phyloP scores from a whole-genome alignment of 2,329 filamentous ascomycete genomes.

The Plenodomus lindquistii region DNA sequence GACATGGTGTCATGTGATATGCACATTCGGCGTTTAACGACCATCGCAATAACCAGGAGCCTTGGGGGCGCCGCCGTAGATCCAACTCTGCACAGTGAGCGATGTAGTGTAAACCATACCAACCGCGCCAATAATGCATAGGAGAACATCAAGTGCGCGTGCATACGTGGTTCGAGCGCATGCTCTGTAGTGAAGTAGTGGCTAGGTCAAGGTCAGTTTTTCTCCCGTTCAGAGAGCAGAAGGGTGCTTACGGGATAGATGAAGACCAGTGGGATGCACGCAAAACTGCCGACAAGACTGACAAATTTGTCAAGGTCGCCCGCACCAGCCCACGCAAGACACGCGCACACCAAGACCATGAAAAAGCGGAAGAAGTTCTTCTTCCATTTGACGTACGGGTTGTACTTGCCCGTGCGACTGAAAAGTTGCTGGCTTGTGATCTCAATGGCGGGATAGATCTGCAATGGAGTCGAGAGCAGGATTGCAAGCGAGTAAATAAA shows the following conservation, averaged over 20 bases:
- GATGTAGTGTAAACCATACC: conserved; percentile 92
- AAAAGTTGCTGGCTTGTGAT: conserved; percentile 96
- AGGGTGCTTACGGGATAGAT: conserved; percentile 84
- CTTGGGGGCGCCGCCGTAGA: conserved; percentile 58
- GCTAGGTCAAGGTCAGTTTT: conserved; percentile 59
- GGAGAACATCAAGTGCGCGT: conserved; percentile 70
- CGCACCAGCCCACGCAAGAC: conserved; percentile 89
- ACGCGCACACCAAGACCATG: conserved; percentile 81
- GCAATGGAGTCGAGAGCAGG: conserved; percentile 87
- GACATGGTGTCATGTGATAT: background rate
- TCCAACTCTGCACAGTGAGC: conserved; percentile 87
- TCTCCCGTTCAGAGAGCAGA: background rate
- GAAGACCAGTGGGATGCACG: conserved; percentile 94
- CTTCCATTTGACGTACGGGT: conserved; percentile 98
- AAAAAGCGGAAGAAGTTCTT: conserved; percentile 97
- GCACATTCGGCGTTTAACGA: conserved; percentile 9
- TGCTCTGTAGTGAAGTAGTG: conserved; percentile 83
- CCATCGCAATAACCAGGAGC: conserved; percentile 67
- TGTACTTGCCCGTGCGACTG: conserved; percentile 93
- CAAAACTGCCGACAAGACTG: conserved; percentile 92
- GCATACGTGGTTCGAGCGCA: conserved; percentile 72
- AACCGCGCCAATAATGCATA: conserved; percentile 80
- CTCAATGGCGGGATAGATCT: conserved; percentile 96
- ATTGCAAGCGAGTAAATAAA: conserved; percentile 99
- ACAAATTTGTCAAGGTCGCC: conserved; percentile 97